Base-by-base conservation (phyloP, 805 yeast genomes). In the Debaryomyces prosopidis region DNA sequence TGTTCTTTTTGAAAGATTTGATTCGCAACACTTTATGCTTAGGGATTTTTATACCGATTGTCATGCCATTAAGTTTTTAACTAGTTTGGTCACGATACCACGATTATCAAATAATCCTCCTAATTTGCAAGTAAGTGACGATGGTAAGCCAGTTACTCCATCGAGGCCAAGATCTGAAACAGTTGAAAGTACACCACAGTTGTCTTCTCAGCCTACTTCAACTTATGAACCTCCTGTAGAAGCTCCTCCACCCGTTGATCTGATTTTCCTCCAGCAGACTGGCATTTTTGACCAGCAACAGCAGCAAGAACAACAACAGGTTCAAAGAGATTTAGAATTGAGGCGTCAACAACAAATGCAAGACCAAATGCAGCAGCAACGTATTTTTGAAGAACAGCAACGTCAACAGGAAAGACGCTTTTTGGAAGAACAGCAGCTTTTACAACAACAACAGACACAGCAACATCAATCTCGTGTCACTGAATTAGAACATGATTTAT, bases 1-100 rank as follows among this genome's bases (percentile, higher is more conserved):
- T 52, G 92, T 94, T 3, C 73, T 92, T 50, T 74, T 82, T 51
- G 82, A 82, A 32, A 75, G 92, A 42, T 92, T 84, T 58, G 76
- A 76, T 52, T 73, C 84, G 15, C 96, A 89, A 62, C 86, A 82
- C 54, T 87, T 81, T 59, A 70, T 77, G 43, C 68, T 92, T 42
- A 81, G 82, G 59, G 92, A 88, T 55, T 89, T 92, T 55, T 92
- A 88, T 68, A 87, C 92, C 19, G 97, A 91, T 57, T 89, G 96
- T 62, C 85, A 92, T 5, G 81, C 92, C 0, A 81, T 92, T 49
- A 85, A 86, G 61, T 89, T 84, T 57, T 75, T 91, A 58, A 82
- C 95, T 2, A 80, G 91, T 30, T 76, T 91, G 61, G 85, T 91
- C 39, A 84, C 89, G 1, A 82, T 88, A 52, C 96, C 96, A 23